Conservation (phyloP, 1,284 basidiomycete genomes). For the Grifola frondosa region DNA sequence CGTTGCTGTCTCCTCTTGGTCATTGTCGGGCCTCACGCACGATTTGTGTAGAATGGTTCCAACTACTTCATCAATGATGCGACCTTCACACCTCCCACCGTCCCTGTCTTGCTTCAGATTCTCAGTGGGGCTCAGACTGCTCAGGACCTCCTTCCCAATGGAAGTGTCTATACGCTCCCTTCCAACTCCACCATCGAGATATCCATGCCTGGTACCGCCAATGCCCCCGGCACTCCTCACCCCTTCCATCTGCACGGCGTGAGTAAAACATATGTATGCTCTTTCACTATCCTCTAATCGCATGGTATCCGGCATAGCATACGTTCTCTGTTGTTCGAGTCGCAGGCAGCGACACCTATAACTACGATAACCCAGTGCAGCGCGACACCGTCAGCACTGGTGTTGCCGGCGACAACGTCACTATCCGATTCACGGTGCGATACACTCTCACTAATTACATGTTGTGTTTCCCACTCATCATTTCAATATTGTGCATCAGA, state of each 20-base stretch:
- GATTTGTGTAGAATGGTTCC: constrained; percentile 2
- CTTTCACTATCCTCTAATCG: not conserved
- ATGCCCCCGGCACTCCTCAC: constrained; percentile 32
- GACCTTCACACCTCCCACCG: constrained; percentile 23
- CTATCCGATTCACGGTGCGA: constrained; percentile 23
- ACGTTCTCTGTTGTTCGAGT: constrained; percentile 31
- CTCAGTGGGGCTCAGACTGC: constrained; percentile 30
- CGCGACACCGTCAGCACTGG: constrained; percentile 34
- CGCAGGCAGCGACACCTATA: constrained; percentile 26
- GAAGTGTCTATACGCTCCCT: constrained; percentile 29
- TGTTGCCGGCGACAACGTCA: constrained; percentile 30
- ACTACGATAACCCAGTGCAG: constrained; percentile 33
- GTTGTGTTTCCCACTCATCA: not conserved
- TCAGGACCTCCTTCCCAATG: constrained; percentile 28
- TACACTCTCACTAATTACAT: not conserved
- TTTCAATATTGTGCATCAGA: not conserved
- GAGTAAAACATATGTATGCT: constrained; percentile 5
- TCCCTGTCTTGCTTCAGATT: constrained; percentile 38
- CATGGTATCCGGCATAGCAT: constrained; percentile 11
- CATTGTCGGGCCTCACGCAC: too few species aligned
- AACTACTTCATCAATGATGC: constrained; percentile 27
- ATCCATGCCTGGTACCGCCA: constrained; percentile 29
- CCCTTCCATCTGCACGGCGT: constrained; percentile 42
- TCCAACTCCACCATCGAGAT: constrained; percentile 36
- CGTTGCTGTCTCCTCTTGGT: not conserved